These are phyloP conservation scores for Phallus indusiatus DNA, from an alignment of 768 basidiomycete species.

Conservation along the genomic window DNA sequence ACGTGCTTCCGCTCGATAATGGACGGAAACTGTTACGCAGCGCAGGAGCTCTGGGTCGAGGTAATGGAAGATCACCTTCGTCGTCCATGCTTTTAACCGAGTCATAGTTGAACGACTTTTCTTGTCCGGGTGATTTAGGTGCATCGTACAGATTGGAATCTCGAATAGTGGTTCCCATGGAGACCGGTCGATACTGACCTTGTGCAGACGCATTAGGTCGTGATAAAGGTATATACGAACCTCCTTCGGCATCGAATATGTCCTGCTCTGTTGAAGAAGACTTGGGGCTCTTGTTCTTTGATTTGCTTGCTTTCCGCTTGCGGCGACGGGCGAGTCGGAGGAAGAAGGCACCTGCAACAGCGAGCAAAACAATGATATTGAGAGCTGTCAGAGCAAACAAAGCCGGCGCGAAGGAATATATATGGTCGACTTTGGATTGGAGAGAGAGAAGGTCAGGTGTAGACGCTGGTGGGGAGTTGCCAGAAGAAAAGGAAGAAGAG, in stretches of 20 bases:
- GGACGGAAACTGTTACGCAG: too few species aligned
- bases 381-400: constrained; percentile 69
- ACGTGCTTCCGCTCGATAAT: too few species aligned
- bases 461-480: constrained; percentile 29
- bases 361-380: constrained; percentile 53
- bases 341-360: constrained; percentile 45
- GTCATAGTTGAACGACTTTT: too few species aligned
- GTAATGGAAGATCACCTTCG: too few species aligned
- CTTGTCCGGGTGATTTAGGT: not conserved
- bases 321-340: constrained; percentile 24
- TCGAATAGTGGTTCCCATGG: not conserved
- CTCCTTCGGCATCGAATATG: not conserved
- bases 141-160: not conserved
- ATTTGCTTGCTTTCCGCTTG: not conserved
- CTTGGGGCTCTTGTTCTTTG: not conserved
- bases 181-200: not conserved
- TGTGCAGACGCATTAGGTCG: not conserved
- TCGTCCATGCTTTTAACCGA: too few species aligned
- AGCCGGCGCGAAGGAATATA: constrained; percentile 59
- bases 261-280: not conserved
- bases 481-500: constrained; percentile 7
- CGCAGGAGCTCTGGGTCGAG: too few species aligned
- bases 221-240: not conserved
- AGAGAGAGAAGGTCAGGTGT: constrained; percentile 41
- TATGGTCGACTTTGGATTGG: constrained; percentile 52